Percentiles rank a stretch among this genome's conserved stretches.
Evolutionary conservation across 176 grass and related monocot genomes (phyloP).

Genomic region (Melocanna baccifera): DNA sequence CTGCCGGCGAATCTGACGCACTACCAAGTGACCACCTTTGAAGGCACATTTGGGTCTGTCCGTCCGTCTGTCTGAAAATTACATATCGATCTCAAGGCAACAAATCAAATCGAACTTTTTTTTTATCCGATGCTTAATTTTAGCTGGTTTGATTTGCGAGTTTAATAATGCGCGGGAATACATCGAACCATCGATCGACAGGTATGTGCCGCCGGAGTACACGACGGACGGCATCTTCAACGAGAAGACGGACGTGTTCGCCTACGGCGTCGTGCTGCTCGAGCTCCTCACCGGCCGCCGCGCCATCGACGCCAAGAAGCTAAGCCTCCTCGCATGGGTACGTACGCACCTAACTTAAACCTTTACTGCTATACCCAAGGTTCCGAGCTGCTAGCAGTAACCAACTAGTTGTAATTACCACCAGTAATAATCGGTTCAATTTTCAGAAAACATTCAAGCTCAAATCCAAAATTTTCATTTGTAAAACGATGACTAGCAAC

Average conservation of each 20-base stretch:
- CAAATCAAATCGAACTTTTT: not conserved
- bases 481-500: not conserved
- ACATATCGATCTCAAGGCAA: not conserved
- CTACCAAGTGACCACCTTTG: slow-evolving; percentile 57
- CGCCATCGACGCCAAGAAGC: slow-evolving; percentile 53
- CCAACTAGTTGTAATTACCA: not conserved
- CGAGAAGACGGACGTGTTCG: slow-evolving; percentile 83
- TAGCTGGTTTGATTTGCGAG: not conserved
- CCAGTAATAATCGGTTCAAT: not conserved
- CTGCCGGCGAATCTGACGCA: slow-evolving; percentile 66
- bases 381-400: not conserved
- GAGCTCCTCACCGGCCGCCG: slow-evolving; percentile 67
- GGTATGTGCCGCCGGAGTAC: slow-evolving; percentile 78
- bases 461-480: not conserved
- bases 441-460: not conserved
- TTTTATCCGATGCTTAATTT: no score
- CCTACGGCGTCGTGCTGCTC: slow-evolving; percentile 66
- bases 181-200: not conserved
- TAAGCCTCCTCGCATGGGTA: slow-evolving; percentile 72
- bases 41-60: slow-evolving; percentile 75
- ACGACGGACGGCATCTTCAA: slow-evolving; percentile 75
- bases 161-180: not conserved
- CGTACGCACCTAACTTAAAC: not conserved
- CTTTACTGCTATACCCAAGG: not conserved
- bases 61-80: not conserved